phyloP scores from a whole-genome alignment of 805 yeast genomes.

The Brettanomyces sp. region DNA sequence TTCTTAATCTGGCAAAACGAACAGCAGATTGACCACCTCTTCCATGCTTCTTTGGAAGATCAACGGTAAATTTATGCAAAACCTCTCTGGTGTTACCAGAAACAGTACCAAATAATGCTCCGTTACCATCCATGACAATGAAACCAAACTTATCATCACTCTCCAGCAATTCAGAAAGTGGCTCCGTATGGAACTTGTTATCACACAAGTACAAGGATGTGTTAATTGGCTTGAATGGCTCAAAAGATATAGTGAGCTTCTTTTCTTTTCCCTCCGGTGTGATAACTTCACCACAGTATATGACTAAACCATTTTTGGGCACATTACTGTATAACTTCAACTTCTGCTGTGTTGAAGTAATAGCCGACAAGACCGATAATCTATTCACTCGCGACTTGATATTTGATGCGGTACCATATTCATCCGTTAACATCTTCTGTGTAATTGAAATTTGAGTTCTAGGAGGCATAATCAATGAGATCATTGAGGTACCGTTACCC shows the following conservation, averaged over 20 bases:
- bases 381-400: constrained; percentile 97
- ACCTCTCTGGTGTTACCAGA: constrained; percentile 97
- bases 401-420: constrained; percentile 97
- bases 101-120: constrained; percentile 89
- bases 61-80: constrained; percentile 92
- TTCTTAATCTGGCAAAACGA: constrained; percentile 98
- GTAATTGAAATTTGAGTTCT: constrained; percentile 83
- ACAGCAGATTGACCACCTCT: constrained; percentile 99
- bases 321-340: constrained; percentile 80
- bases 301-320: constrained; percentile 90
- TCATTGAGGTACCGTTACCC: constrained; percentile 99
- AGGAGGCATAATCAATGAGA: constrained; percentile 92
- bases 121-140: constrained; percentile 99
- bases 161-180: constrained; percentile 85
- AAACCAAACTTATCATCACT: constrained; percentile 95
- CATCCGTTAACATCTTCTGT: constrained; percentile 91
- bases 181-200: constrained; percentile 97
- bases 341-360: constrained; percentile 96
- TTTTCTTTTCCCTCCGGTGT: constrained; percentile 97
- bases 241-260: constrained; percentile 93
- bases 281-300: constrained; percentile 97
- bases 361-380: constrained; percentile 89
- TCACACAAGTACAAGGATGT: constrained; percentile 95
- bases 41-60: constrained; percentile 98
- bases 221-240: constrained; percentile 98